These are phyloP conservation scores for Nakazawaea pomicola DNA, from an alignment of 805 yeast species.

Conservation along the genomic window DNA sequence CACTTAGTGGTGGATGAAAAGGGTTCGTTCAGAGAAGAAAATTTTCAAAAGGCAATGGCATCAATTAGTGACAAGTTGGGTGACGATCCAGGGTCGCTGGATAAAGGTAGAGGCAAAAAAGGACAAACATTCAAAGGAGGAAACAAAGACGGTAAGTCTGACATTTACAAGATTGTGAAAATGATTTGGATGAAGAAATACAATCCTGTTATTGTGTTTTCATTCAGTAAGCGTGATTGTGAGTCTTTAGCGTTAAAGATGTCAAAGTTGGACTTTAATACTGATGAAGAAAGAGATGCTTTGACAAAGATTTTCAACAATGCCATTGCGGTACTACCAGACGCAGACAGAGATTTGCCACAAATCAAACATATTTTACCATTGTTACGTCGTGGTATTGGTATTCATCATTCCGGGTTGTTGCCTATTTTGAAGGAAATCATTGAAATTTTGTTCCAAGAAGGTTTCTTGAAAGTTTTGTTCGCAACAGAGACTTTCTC, in stretches of 20 bases:
- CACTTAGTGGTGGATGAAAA: slow-evolving; percentile 97
- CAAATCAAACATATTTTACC: slow-evolving; percentile 93
- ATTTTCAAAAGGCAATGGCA: slow-evolving; percentile 98
- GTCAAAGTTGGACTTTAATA: slow-evolving; percentile 93
- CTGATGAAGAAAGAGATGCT: slow-evolving; percentile 90
- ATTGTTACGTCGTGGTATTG: slow-evolving; percentile 88
- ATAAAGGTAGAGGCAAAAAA: slow-evolving; percentile 58
- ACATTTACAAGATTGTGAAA: slow-evolving; percentile 92
- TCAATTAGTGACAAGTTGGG: slow-evolving; percentile 78
- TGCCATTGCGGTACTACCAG: slow-evolving; percentile 85
- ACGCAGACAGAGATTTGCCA: slow-evolving; percentile 86
- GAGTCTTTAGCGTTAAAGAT: slow-evolving; percentile 90
- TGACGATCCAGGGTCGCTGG: slow-evolving; percentile 69
- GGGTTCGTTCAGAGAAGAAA: slow-evolving; percentile 93
- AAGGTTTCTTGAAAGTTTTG: slow-evolving; percentile 88
- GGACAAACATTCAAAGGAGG: slow-evolving; percentile 90
- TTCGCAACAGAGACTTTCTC: slow-evolving; percentile 99
- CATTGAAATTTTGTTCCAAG: slow-evolving; percentile 94
- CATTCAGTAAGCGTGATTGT: slow-evolving; percentile 97
- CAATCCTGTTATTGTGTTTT: slow-evolving; percentile 97
- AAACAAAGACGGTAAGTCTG: slow-evolving; percentile 68
- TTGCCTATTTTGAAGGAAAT: slow-evolving; percentile 92
- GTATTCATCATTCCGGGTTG: slow-evolving; percentile 96
- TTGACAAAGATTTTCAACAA: slow-evolving; percentile 84
- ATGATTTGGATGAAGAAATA: slow-evolving; percentile 97